Conservation (phyloP, 495 filamentous ascomycete species). For the Xylaria longipes region DNA sequence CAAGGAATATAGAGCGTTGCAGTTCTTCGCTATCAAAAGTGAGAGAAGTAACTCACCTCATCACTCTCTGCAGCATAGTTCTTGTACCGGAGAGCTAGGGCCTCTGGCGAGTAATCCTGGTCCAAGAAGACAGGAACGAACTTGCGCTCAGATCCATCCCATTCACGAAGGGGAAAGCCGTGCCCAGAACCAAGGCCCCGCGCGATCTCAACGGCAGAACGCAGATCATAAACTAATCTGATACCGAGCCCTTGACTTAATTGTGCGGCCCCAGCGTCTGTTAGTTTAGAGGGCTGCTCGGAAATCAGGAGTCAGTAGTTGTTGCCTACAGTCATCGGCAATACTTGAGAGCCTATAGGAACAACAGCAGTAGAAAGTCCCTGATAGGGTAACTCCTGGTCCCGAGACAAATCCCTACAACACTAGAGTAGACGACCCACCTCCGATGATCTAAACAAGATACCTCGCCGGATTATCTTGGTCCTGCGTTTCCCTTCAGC, state of each 20-base stretch:
- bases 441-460: constrained; percentile 66
- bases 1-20: background rate
- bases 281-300: constrained; percentile 51
- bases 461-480: constrained; percentile 50
- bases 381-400: background rate
- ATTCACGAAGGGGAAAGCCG: constrained; percentile 45
- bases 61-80: constrained; percentile 51
- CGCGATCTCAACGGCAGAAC: constrained; percentile 60
- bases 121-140: constrained; percentile 66
- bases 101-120: constrained; percentile 61
- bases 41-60: constrained; percentile 44
- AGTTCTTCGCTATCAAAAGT: background rate
- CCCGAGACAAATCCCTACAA: background rate
- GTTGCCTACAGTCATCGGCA: background rate
- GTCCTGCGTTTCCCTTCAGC: constrained; percentile 29
- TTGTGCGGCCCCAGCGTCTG: constrained; percentile 55
- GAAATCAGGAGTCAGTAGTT: background rate
- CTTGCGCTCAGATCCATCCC: constrained; percentile 57
- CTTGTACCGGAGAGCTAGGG: constrained; percentile 54
- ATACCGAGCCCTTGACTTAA: constrained; percentile 61
- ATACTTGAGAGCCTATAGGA: background rate
- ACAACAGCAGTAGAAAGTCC: background rate
- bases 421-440: constrained; percentile 2
- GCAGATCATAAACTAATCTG: constrained; percentile 69
- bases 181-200: constrained; percentile 36